Conservation (phyloP, 768 basidiomycete genomes). For the Boletellus emodensis region DNA sequence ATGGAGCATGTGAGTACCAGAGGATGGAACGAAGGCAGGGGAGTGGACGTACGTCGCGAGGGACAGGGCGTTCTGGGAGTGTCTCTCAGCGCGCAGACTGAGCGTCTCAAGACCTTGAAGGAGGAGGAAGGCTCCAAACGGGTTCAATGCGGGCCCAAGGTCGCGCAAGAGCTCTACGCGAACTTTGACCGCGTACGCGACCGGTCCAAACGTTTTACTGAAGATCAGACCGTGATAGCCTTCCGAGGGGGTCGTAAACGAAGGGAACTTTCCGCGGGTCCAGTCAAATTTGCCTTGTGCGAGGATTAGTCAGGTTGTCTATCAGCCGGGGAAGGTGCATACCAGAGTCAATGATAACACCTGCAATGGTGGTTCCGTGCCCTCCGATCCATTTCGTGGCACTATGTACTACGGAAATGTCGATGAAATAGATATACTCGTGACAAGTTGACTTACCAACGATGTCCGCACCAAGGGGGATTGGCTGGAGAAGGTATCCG, state of each 20-base stretch:
- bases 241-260: slow-evolving; percentile 51
- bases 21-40: background rate
- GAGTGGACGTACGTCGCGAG: slow-evolving; percentile 39
- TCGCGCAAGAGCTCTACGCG: slow-evolving; percentile 53
- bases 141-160: slow-evolving; percentile 49
- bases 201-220: slow-evolving; percentile 46
- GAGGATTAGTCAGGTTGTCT: background rate
- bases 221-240: slow-evolving; percentile 55
- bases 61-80: slow-evolving; percentile 52
- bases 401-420: slow-evolving; percentile 39
- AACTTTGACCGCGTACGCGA: slow-evolving; percentile 50
- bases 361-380: slow-evolving; percentile 64
- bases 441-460: slow-evolving; percentile 32
- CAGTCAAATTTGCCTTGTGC: slow-evolving; percentile 54
- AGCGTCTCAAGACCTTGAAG: slow-evolving; percentile 62
- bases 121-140: slow-evolving; percentile 56
- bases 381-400: slow-evolving; percentile 69
- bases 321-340: slow-evolving; percentile 12
- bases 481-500: slow-evolving; percentile 52
- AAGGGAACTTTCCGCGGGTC: slow-evolving; percentile 50
- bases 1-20: background rate
- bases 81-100: slow-evolving; percentile 54
- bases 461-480: slow-evolving; percentile 56
- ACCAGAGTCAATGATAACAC: slow-evolving; percentile 59
- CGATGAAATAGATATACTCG: background rate